Evolutionary conservation across 768 basidiomycete species (phyloP).

Genomic region (Dentipellis fragilis): DNA sequence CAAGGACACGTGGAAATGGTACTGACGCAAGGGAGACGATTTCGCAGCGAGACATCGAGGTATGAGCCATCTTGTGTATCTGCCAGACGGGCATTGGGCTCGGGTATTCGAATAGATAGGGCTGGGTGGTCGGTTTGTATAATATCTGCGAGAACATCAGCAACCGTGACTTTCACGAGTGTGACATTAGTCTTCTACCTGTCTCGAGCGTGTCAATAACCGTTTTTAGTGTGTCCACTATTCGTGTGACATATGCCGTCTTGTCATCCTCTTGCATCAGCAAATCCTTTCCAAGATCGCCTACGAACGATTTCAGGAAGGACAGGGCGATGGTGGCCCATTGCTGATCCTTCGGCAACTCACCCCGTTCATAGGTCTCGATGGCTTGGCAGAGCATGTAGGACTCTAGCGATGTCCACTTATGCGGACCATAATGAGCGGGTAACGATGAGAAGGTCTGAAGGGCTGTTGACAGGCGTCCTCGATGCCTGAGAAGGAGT

Average conservation of each 20-base stretch:
- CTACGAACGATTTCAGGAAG: constrained; percentile 62
- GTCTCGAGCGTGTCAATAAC: constrained; percentile 43
- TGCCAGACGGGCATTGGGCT: constrained; percentile 35
- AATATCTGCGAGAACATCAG: constrained; percentile 38
- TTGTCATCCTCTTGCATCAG: constrained; percentile 44
- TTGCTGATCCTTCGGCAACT: constrained; percentile 55
- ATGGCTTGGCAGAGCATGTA: constrained; percentile 71
- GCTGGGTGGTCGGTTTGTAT: constrained; percentile 61
- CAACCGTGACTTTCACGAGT: background rate
- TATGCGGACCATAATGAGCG: constrained; percentile 74
- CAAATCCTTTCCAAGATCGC: constrained; percentile 41
- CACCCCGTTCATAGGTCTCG: constrained; percentile 49
- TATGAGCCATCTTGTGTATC: constrained; percentile 59
- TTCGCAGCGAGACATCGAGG: constrained; percentile 50
- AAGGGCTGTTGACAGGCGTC: constrained; percentile 50
- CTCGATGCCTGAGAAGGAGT: constrained; percentile 47
- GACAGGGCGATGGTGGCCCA: constrained; percentile 75
- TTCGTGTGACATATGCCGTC: constrained; percentile 36
- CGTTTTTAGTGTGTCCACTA: constrained; percentile 39
- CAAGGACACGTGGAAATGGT: background rate
- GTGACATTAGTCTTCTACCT: constrained; percentile 25
- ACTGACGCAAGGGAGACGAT: constrained; percentile 68
- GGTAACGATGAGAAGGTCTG: constrained; percentile 72
- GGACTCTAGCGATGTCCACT: constrained; percentile 73
- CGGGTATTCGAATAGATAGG: constrained; percentile 40